Evolutionary conservation across 306 rosid species (phyloP).

Genomic region (Alnus rubra): DNA sequence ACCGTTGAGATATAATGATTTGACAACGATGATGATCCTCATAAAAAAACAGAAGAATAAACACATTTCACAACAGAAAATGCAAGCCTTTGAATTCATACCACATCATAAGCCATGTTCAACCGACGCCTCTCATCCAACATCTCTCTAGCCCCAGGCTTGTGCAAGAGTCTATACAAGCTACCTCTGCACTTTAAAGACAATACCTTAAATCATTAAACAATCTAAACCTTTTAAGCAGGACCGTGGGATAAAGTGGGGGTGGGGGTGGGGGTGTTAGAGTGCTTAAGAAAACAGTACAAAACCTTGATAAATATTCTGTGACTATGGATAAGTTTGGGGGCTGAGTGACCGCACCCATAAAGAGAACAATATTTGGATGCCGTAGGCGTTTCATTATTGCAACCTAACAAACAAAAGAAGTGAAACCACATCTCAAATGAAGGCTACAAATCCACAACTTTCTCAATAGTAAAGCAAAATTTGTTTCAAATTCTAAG

Average conservation of each 20-base stretch:
- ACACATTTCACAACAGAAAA: constrained; percentile 7
- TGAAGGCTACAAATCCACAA: constrained; percentile 16
- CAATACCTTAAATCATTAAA: constrained; percentile 24
- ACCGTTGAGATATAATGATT: background rate
- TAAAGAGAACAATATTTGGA: constrained; percentile 94
- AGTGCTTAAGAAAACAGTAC: constrained; percentile 20
- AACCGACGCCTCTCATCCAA: constrained; percentile 93
- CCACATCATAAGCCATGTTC: constrained; percentile 97
- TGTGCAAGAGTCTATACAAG: constrained; percentile 89
- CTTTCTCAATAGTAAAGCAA: background rate
- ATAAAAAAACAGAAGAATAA: constrained; percentile 15
- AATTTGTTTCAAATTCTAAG: constrained; percentile 22
- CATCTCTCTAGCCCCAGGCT: constrained; percentile 72
- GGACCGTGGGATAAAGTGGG: background rate
- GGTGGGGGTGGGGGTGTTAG: background rate
- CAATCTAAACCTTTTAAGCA: constrained; percentile 15
- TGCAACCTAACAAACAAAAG: constrained; percentile 63
- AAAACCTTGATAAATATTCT: constrained; percentile 93
- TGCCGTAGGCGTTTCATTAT: constrained; percentile 93
- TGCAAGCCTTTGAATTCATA: constrained; percentile 39
- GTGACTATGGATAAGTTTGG: constrained; percentile 98
- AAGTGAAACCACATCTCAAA: constrained; percentile 31
- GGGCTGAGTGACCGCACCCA: constrained; percentile 98
- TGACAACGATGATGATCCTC: background rate
- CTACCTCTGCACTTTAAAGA: constrained; percentile 83